These are phyloP conservation scores for Crataegus laevigata DNA, from an alignment of 306 rosid species.

Conservation along the genomic window DNA sequence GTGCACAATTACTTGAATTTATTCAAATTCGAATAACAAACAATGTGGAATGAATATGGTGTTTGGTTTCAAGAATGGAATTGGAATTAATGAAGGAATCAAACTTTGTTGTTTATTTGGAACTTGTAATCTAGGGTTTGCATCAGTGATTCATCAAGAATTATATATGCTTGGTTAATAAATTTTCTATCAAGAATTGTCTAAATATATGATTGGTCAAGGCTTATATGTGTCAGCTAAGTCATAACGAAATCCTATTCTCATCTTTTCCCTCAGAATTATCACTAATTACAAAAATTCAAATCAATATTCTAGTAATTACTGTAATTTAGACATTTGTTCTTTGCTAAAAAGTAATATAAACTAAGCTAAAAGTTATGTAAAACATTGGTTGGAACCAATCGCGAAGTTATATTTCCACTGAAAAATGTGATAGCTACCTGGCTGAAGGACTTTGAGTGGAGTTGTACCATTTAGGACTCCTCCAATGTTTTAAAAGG, in stretches of 20 bases:
- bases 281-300: background rate
- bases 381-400: background rate
- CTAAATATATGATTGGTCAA: background rate
- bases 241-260: background rate
- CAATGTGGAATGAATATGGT: background rate
- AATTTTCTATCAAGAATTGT: background rate
- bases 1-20: background rate
- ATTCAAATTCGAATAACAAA: background rate
- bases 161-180: background rate
- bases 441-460: background rate
- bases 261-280: background rate
- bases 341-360: background rate
- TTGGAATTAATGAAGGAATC: background rate
- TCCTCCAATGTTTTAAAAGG: too few species aligned
- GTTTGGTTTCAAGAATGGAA: background rate
- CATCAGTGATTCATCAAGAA: background rate
- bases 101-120: background rate
- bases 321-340: background rate
- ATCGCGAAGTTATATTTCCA: background rate
- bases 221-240: background rate
- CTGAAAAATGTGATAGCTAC: background rate
- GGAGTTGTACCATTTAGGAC: background rate
- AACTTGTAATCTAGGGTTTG: background rate
- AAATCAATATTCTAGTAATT: background rate
- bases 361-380: background rate